Evolutionary conservation across 1,284 basidiomycete genomes (phyloP).

Genomic region (Puccinia triticina): DNA sequence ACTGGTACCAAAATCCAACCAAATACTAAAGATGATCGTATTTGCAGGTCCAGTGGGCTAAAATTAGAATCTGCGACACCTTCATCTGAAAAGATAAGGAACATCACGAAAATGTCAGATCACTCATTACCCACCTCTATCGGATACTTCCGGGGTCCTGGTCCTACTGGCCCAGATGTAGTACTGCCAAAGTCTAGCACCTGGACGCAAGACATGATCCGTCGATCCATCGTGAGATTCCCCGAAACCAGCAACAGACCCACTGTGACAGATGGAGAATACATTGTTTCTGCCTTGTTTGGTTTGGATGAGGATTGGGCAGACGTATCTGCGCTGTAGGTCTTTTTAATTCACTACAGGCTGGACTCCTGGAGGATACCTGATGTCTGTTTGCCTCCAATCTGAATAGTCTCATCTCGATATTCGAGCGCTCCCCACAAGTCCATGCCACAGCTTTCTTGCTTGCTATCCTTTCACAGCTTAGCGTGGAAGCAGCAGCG

Average conservation of each 20-base stretch:
- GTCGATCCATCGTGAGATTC: not conserved
- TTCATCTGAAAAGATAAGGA: not conserved
- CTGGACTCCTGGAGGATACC: not conserved
- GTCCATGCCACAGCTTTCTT: not conserved
- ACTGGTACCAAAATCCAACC: not conserved
- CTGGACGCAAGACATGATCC: slow-evolving; percentile 4
- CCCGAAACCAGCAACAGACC: not conserved
- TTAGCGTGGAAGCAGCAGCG: not conserved
- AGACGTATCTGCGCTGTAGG: not conserved
- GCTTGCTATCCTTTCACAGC: not conserved
- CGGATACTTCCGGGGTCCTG: no score
- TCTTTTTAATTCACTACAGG: not conserved
- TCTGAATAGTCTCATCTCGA: not conserved
- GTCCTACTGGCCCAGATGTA: not conserved
- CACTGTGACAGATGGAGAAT: slow-evolving; percentile 4
- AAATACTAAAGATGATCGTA: not conserved
- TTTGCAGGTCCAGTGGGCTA: not conserved
- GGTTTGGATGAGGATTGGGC: not conserved
- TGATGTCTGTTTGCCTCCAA: not conserved
- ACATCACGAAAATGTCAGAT: not conserved
- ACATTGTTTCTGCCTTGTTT: not conserved
- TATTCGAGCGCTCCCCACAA: not conserved
- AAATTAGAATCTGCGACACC: not conserved
- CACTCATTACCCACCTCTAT: no score
- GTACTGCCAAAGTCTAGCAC: not conserved